These are phyloP conservation scores for Fusarium veterinarium DNA, from an alignment of 2,329 filamentous ascomycete species.

Conservation along the genomic window DNA sequence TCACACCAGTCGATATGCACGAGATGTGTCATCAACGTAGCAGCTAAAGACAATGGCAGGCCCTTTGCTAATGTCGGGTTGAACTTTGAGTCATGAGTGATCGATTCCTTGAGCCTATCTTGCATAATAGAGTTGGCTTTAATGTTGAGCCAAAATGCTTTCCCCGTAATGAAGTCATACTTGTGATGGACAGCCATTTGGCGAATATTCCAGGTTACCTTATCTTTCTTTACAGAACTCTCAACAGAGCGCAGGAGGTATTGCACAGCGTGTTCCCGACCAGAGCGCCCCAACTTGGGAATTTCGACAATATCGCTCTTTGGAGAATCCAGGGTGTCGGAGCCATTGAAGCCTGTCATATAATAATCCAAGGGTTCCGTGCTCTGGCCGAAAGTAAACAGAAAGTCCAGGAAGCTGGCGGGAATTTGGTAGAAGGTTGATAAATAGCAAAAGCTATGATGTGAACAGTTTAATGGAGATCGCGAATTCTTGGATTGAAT, in stretches of 20 bases:
- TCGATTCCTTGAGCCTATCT: background rate
- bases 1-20: background rate
- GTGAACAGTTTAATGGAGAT: slow-evolving; percentile 1
- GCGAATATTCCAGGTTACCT: background rate
- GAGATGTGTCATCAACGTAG: background rate
- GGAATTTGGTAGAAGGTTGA: slow-evolving; percentile 8
- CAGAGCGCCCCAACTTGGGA: slow-evolving; percentile 12
- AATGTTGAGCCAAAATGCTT: background rate
- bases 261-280: slow-evolving; percentile 3
- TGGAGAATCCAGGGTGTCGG: background rate
- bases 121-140: background rate
- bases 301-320: background rate
- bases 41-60: background rate
- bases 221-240: accelerated
- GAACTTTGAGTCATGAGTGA: background rate
- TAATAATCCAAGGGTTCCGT: slow-evolving; percentile 6
- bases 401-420: slow-evolving; percentile 3
- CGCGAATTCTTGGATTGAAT: background rate
- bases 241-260: slow-evolving; percentile 27
- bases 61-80: background rate
- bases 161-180: background rate
- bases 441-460: background rate
- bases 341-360: slow-evolving; percentile 7
- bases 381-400: slow-evolving; percentile 12
- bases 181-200: background rate